Evolutionary conservation across 2,329 filamentous ascomycete species (phyloP).

Genomic region (Penicillium corylophilum): DNA sequence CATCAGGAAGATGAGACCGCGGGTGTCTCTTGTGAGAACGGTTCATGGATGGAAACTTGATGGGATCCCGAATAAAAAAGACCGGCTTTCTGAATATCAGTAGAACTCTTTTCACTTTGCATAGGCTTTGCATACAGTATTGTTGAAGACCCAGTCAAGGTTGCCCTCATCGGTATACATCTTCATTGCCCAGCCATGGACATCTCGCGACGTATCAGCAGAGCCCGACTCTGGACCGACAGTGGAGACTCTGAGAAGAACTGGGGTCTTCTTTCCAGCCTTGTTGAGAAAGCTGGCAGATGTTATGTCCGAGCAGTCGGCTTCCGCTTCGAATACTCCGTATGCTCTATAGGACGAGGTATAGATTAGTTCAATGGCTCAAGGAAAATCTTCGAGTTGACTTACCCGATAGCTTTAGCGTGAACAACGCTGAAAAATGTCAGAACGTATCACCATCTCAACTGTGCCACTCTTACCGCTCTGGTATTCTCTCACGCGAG

Average conservation of each 20-base stretch:
- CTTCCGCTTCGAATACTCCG: slow-evolving; percentile 61
- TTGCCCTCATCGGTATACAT: slow-evolving; percentile 54
- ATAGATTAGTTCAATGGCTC: slow-evolving; percentile 45
- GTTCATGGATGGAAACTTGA: slow-evolving; percentile 69
- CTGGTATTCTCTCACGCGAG: slow-evolving; percentile 60
- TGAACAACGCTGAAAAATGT: slow-evolving; percentile 15
- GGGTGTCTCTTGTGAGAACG: slow-evolving; percentile 67
- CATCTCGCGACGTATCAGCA: slow-evolving; percentile 50
- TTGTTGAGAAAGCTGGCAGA: slow-evolving; percentile 54
- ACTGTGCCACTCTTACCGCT: slow-evolving; percentile 35
- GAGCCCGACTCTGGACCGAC: slow-evolving; percentile 48
- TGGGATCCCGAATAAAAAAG: slow-evolving; percentile 67
- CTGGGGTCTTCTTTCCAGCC: slow-evolving; percentile 55
- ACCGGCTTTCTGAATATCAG: slow-evolving; percentile 48
- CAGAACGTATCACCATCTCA: not conserved
- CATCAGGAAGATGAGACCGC: slow-evolving; percentile 23
- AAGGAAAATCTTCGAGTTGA: slow-evolving; percentile 4
- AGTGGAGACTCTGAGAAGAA: slow-evolving; percentile 50
- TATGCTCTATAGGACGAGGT: slow-evolving; percentile 56
- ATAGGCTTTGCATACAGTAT: slow-evolving; percentile 7
- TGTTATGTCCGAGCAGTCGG: slow-evolving; percentile 58
- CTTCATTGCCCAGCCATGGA: slow-evolving; percentile 51
- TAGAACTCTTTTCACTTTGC: not conserved
- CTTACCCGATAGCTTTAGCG: slow-evolving; percentile 28
- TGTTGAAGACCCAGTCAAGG: slow-evolving; percentile 48